A percentile compares a stretch with the other conserved stretches of the same genome.
These are phyloP conservation scores for Lobosporangium transversale DNA, from an alignment of 192 early-diverging fungal species.

Conservation along the genomic window DNA sequence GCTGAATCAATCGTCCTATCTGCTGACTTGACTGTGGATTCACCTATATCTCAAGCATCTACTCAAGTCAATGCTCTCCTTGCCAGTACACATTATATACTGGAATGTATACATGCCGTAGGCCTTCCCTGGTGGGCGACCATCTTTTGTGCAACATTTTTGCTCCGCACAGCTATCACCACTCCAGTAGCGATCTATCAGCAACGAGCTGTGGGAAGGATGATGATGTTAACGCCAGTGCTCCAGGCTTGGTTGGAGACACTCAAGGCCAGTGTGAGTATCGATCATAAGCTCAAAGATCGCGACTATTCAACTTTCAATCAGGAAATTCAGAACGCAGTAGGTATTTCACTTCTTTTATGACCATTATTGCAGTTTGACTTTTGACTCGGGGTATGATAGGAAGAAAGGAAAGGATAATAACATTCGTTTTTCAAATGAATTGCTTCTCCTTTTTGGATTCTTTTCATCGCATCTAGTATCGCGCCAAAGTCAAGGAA, in stretches of 20 bases:
- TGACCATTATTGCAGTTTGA: too few species aligned
- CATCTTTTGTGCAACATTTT: slow-evolving; percentile 58
- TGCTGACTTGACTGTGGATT: background rate
- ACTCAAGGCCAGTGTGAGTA: slow-evolving; percentile 54
- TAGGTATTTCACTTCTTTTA: slow-evolving; percentile 17
- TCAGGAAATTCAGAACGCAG: slow-evolving; percentile 57
- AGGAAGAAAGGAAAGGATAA: background rate
- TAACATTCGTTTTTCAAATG: too few species aligned
- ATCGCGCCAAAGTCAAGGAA: slow-evolving; percentile 59
- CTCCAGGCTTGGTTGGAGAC: slow-evolving; percentile 59
- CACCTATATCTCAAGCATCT: slow-evolving; percentile 27
- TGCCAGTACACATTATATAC: slow-evolving; percentile 53
- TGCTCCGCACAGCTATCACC: slow-evolving; percentile 60
- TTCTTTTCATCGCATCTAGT: too few species aligned
- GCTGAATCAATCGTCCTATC: background rate
- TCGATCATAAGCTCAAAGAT: slow-evolving; percentile 50
- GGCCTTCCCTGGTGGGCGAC: slow-evolving; percentile 70
- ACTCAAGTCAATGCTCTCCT: slow-evolving; percentile 53
- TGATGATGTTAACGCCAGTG: slow-evolving; percentile 60
- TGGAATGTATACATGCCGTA: slow-evolving; percentile 52
- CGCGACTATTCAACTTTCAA: slow-evolving; percentile 58
- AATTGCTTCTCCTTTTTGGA: background rate
- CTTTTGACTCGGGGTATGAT: background rate
- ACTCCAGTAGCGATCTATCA: slow-evolving; percentile 70
- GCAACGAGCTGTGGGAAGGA: slow-evolving; percentile 58